Base-by-base conservation (phyloP, 768 basidiomycete species). In the Dacryopinax spathularia region DNA sequence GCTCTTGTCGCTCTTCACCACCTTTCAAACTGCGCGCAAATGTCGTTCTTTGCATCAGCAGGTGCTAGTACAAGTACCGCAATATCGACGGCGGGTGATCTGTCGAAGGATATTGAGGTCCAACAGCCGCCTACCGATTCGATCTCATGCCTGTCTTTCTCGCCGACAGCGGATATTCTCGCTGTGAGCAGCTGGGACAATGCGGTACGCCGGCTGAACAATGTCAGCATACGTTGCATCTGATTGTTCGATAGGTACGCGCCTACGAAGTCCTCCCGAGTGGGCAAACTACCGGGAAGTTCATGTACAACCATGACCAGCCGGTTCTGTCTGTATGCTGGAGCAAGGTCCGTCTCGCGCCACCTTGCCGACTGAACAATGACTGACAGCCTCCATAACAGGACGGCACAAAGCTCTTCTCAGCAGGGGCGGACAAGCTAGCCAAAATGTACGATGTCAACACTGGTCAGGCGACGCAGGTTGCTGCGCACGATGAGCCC, bases 171-270 rank as follows among this genome's bases (percentile, higher is more conserved):
- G 9, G 91, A 95, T 71, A 89, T 90, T 71, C 81, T 98, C 27
- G 92, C 94, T 9, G 93, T 94, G 13, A 92, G 85, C 62, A 88
- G 87, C 68, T 98, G 95, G 95, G 89, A 90, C 71, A 93, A 91
- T 72, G 89, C 89, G 74, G 93, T 92, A 68, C 41, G 83, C 74
- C 62, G 64, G 56, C 62, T 62, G 33, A 33, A 25, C 60, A 34
- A 61, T 66, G 25, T 36, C n/a, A 1, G 18, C 10, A 29, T 25
- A 25, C 27, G 63, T 65, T 64, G 37, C n/a, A 65, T 62, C 29
- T 56, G 18, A 56, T n/a, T 34, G 10, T 10, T 64, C 29, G 37
- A 5, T 64, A 94, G 90, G 92, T 96, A 31, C 84, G 93, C 56
- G 80, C 97, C 44, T 98, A 98, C 74, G 91, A 95, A 77, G 86